phyloP scores from a whole-genome alignment of 1,284 basidiomycete species.

The Rhodotorula sp. region DNA sequence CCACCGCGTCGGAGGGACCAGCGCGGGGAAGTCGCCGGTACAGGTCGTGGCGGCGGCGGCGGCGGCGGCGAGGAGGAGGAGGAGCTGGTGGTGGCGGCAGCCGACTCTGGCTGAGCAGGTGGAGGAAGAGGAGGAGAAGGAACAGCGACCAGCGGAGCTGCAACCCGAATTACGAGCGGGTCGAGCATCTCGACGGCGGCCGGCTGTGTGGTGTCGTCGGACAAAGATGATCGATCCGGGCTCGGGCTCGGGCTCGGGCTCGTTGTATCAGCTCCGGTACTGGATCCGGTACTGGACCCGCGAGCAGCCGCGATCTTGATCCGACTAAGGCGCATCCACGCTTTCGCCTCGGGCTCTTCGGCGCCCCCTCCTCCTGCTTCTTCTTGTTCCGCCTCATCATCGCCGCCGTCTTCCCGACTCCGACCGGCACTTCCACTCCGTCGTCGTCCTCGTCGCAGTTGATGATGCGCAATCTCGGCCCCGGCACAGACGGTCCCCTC shows the following conservation, averaged over 20 bases:
- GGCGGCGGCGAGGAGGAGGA: background rate
- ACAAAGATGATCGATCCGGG: background rate
- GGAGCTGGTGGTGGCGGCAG: too few relatives aligned
- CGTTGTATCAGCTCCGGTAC: too few relatives aligned
- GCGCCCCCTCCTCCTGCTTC: too few relatives aligned
- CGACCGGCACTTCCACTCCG: too few relatives aligned
- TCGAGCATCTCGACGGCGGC: conserved; percentile 26
- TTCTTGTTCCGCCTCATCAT: too few relatives aligned
- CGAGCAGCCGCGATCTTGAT: background rate
- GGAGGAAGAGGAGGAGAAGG: background rate
- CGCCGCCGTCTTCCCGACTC: too few relatives aligned
- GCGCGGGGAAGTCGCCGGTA: background rate
- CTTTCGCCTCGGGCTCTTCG: background rate
- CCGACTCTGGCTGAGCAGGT: background rate
- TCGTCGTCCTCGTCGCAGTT: background rate
- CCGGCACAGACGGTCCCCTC: conserved; percentile 17
- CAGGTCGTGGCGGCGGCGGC: background rate
- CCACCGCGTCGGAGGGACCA: background rate
- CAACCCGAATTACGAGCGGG: conserved; percentile 7
- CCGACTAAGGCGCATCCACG: conserved; percentile 17
- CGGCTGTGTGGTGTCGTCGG: background rate
- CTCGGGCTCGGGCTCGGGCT: too few relatives aligned
- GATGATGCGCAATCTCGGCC: background rate
- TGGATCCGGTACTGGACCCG: too few relatives aligned
- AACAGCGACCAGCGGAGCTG: background rate